Base-by-base conservation (phyloP, 148 eudicot species). In the Chenopodium berlandieri region DNA sequence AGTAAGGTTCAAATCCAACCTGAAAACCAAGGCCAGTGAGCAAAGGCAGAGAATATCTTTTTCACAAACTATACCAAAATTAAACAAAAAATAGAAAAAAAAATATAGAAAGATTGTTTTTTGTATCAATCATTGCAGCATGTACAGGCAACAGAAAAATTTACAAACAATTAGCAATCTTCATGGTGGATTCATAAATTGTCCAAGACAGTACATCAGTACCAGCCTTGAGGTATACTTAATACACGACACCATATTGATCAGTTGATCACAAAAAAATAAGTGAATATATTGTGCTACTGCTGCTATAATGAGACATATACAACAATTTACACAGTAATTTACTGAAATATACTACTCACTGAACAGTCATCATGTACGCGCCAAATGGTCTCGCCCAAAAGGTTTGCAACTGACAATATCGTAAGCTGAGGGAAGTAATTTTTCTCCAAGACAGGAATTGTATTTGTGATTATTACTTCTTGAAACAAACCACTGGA, bases 351-450 rank as follows among this genome's bases (percentile, higher is more conserved):
- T 79, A 75, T 79, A 65, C 67, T 68, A 92, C 95, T 93, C 84
- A 93, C 95, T 72, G 98, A 86, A 63, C 93, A 92, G 84, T 94
- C 98, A 86, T 94, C 98, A 78, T 94, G 94, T 63, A 94, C 97
- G n/a, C 92, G 97, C 98, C 98, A 94, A 68, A 94, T 91, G 76
- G 97, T 92, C 86, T 94, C 98, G 50, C 98, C 98, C 75, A 94
- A 85, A 32, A 94, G 97, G 83, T 94, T 94, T 84, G 97, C 98
- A 66, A 94, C 97, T 37, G 98, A 94, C 80, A 94, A 79, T 48
- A 94, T 87, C 32, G 98, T 94, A 70, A 94, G 93, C 85, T 94
- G 98, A 30, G 98, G 98, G 73, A 94, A 94, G 82, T 91, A 94
- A 78, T 94, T 94, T 75, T 92, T 79, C 88, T 94, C 98, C n/a